Percentiles rank a stretch among this genome's conserved stretches.
phyloP scores from a whole-genome alignment of 2,329 filamentous ascomycete species.

The Aureobasidium sp. region DNA sequence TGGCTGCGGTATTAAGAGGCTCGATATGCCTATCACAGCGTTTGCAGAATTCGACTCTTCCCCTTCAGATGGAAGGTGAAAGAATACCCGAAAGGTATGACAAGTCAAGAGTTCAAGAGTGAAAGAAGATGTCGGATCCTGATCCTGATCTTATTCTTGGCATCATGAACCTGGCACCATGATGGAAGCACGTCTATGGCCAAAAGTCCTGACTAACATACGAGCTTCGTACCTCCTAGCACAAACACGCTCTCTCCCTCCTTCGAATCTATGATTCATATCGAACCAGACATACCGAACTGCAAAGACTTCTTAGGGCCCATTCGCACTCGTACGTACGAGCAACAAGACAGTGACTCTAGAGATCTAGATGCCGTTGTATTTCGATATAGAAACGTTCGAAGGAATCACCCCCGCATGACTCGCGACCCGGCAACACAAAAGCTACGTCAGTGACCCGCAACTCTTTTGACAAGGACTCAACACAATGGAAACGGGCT shows the following conservation, averaged over 20 bases:
- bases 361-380: background rate
- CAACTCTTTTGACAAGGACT: background rate
- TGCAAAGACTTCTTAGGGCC: background rate
- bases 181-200: background rate
- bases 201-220: background rate
- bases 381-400: background rate
- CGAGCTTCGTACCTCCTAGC: background rate
- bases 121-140: background rate
- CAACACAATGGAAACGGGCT: background rate
- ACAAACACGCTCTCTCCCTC: background rate
- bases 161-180: background rate
- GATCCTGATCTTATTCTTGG: background rate
- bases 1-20: background rate
- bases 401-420: background rate
- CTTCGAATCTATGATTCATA: background rate
- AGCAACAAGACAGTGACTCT: background rate
- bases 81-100: background rate
- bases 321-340: background rate
- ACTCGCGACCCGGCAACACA: background rate
- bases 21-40: background rate
- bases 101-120: background rate
- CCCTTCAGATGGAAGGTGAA: background rate
- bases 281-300: background rate
- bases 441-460: conserved; percentile 1
- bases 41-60: no score